These are phyloP conservation scores for Arthrobotrys conoides DNA, from an alignment of 2,329 filamentous ascomycete species.

Conservation along the genomic window DNA sequence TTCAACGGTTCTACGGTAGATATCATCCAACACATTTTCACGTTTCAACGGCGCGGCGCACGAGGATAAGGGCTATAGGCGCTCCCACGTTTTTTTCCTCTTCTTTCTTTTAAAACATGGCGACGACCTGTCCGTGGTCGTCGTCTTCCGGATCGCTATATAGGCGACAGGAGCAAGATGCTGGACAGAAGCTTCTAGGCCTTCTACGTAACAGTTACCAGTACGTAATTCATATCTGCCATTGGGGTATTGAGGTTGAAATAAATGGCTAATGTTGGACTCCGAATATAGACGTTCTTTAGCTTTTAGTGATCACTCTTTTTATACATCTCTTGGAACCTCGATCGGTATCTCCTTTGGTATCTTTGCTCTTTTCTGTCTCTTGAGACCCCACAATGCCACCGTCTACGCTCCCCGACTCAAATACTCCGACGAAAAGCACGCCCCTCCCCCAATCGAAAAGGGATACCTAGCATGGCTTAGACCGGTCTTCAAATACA, in stretches of 20 bases:
- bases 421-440: constrained; percentile 90
- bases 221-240: constrained; percentile 19
- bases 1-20: constrained; percentile 10
- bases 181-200: constrained; percentile 22
- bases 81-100: constrained; percentile 9
- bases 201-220: constrained; percentile 42
- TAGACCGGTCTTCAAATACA: constrained; percentile 80
- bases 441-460: constrained; percentile 86
- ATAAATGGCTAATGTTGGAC: constrained; percentile 64
- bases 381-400: constrained; percentile 90
- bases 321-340: constrained; percentile 83
- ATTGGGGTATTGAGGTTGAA: background rate
- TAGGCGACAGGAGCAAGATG: constrained; percentile 30
- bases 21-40: constrained; percentile 19
- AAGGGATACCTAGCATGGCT: constrained; percentile 93
- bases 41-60: background rate
- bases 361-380: constrained; percentile 85
- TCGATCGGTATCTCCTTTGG: constrained; percentile 81
- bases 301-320: constrained; percentile 70
- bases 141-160: constrained; percentile 38
- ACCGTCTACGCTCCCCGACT: constrained; percentile 94
- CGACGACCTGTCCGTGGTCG: constrained; percentile 49
- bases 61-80: background rate
- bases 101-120: constrained; percentile 21
- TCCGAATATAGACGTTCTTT: constrained; percentile 63